phyloP scores from a whole-genome alignment of 176 grass and related monocot genomes.

The Pontederia crassipes region DNA sequence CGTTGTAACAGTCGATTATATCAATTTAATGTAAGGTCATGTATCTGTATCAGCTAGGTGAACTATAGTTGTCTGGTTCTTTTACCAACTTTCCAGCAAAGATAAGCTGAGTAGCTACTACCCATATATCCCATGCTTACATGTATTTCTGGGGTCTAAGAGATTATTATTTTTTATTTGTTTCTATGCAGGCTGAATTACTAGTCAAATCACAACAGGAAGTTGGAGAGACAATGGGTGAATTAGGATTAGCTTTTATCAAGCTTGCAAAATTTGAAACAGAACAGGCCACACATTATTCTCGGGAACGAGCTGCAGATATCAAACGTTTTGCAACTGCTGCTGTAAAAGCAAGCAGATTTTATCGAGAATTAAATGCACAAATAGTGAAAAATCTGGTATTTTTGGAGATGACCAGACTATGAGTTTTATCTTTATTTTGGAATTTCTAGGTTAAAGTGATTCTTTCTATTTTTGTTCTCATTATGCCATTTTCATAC shows the following conservation, averaged over 20 bases:
- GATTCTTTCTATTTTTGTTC: slow-evolving; percentile 11
- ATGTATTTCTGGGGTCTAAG: neutral
- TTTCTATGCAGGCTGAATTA: slow-evolving; percentile 45
- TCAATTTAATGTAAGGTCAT: no score
- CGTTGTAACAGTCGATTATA: no score
- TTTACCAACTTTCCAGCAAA: no score
- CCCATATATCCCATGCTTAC: neutral
- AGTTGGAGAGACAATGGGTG: slow-evolving; percentile 55
- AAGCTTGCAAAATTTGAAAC: slow-evolving; percentile 84
- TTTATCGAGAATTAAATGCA: slow-evolving; percentile 49
- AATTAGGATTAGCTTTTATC: slow-evolving; percentile 70
- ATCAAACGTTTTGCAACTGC: slow-evolving; percentile 59
- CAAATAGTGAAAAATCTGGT: slow-evolving; percentile 73
- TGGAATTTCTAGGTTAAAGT: neutral
- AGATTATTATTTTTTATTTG: slow-evolving; percentile 15
- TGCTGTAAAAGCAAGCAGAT: slow-evolving; percentile 63
- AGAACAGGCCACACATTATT: slow-evolving; percentile 35
- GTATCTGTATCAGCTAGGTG: no score
- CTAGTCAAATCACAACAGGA: slow-evolving; percentile 68
- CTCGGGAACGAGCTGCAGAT: slow-evolving; percentile 58
- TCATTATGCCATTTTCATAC: slow-evolving; percentile 11
- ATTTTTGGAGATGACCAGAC: slow-evolving; percentile 1
- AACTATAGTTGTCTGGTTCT: no score
- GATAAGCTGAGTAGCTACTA: no score
- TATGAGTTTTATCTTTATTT: neutral